Conservation (phyloP, 2,329 filamentous ascomycete genomes). For the Thermochaetoides dissita region DNA sequence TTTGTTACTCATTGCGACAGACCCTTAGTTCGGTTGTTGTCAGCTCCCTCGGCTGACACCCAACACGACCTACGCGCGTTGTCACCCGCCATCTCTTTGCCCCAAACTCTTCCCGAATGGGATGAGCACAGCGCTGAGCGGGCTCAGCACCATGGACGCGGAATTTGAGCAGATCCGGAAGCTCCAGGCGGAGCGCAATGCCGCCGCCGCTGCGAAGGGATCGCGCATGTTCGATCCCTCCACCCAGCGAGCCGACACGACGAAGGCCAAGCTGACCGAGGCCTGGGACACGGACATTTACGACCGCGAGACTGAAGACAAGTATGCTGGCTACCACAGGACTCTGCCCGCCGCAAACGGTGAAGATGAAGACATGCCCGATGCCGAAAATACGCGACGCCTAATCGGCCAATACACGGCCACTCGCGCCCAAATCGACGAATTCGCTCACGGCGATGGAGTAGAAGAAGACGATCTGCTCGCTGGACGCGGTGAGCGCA, state of each 20-base stretch:
- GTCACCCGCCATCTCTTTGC: too few relatives aligned
- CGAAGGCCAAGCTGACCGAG: constrained; percentile 84
- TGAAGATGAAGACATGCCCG: constrained; percentile 65
- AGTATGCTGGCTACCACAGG: constrained; percentile 80
- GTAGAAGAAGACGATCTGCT: constrained; percentile 89
- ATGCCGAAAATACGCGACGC: constrained; percentile 57
- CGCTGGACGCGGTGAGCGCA: constrained; percentile 68
- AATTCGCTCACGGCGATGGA: constrained; percentile 72
- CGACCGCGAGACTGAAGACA: constrained; percentile 59
- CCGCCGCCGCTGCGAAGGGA: constrained; percentile 60
- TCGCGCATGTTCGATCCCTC: constrained; percentile 65
- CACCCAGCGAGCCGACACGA: constrained; percentile 72
- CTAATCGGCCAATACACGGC: constrained; percentile 94
- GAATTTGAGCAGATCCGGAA: constrained; percentile 79
- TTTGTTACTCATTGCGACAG: too few relatives aligned
- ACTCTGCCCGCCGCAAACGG: constrained; percentile 69
- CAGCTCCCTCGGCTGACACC: background rate
- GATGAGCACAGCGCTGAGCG: constrained; percentile 10
- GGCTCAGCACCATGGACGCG: constrained; percentile 35
- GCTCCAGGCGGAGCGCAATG: constrained; percentile 87
- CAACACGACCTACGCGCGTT: background rate
- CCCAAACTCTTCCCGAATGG: constrained; percentile 6
- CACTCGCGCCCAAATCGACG: constrained; percentile 79
- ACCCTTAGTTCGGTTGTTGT: background rate
- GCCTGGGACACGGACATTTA: constrained; percentile 81